Evolutionary conservation across 139 green algal genomes (phyloP).

Genomic region (Desmodesmus armatus): DNA sequence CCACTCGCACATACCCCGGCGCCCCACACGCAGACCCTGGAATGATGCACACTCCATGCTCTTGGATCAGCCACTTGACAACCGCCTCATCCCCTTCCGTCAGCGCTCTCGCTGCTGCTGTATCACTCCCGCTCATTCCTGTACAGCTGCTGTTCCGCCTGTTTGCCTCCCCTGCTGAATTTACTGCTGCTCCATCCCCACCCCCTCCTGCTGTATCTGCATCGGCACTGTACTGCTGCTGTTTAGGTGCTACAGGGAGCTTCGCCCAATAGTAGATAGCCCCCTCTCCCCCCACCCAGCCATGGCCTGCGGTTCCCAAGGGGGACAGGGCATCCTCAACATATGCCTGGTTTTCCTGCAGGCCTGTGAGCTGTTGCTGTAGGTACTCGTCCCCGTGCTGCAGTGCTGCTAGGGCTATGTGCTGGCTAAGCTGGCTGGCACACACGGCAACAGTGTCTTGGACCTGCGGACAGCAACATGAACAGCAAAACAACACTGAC

Average conservation of each 20-base stretch:
- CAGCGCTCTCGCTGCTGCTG: background rate
- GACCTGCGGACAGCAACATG: too few relatives aligned
- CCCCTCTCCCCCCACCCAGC: constrained; percentile 79
- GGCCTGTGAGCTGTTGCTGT: constrained; percentile 6
- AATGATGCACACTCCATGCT: constrained; percentile 91
- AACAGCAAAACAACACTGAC: too few relatives aligned
- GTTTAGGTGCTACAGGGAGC: constrained; percentile 74
- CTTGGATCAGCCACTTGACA: constrained; percentile 86
- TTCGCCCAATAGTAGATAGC: constrained; percentile 94
- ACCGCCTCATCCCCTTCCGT: constrained; percentile 74
- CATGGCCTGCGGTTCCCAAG: constrained; percentile 46
- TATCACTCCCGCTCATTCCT: constrained; percentile 43
- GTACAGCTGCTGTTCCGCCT: constrained; percentile 63
- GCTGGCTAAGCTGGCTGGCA: constrained; percentile 79
- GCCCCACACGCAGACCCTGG: constrained; percentile 85
- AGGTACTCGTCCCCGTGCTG: constrained; percentile 71
- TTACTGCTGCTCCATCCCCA: background rate
- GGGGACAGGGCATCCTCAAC: constrained; percentile 78
- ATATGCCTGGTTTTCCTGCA: constrained; percentile 62
- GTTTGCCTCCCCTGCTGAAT: constrained; percentile 60
- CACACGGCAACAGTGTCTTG: constrained; percentile 97
- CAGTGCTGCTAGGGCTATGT: constrained; percentile 76
- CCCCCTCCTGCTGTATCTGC: background rate
- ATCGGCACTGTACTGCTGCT: background rate
- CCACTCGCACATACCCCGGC: constrained; percentile 71